phyloP scores from a whole-genome alignment of 768 basidiomycete genomes.

The Clavulina sp. region DNA sequence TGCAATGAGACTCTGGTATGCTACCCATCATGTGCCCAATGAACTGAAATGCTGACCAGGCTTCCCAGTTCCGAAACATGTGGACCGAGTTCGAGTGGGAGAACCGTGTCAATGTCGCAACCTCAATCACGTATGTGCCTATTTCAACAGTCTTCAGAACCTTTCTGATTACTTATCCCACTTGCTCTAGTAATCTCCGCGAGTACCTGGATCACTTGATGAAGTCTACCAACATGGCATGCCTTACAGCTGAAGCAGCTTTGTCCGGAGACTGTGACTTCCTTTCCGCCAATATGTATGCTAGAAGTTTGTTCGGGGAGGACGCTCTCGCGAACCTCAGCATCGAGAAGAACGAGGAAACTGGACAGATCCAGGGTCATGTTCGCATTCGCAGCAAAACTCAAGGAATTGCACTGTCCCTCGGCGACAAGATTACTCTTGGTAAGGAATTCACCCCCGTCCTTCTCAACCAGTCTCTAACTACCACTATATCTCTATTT shows the following conservation, averaged over 20 bases:
- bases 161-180: constrained; percentile 81
- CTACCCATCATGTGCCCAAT: neutral
- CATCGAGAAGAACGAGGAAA: constrained; percentile 65
- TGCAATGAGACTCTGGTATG: constrained; percentile 85
- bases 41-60: neutral
- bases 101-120: constrained; percentile 91
- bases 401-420: constrained; percentile 85
- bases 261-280: constrained; percentile 94
- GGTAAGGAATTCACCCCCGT: constrained; percentile 21
- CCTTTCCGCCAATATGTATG: constrained; percentile 93
- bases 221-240: constrained; percentile 95
- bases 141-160: constrained; percentile 54
- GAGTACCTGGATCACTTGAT: constrained; percentile 88
- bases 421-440: constrained; percentile 77
- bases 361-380: constrained; percentile 73
- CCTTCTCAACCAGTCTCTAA: neutral
- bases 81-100: constrained; percentile 99
- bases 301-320: constrained; percentile 90
- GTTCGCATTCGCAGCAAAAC: constrained; percentile 95
- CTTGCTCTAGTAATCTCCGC: constrained; percentile 46
- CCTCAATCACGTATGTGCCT: constrained; percentile 48
- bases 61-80: constrained; percentile 82
- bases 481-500: neutral
- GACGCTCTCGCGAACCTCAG: constrained; percentile 92
- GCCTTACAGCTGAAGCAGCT: constrained; percentile 74